These are phyloP conservation scores for Byssothecium circinans DNA, from an alignment of 2,329 filamentous ascomycete species.

Conservation along the genomic window DNA sequence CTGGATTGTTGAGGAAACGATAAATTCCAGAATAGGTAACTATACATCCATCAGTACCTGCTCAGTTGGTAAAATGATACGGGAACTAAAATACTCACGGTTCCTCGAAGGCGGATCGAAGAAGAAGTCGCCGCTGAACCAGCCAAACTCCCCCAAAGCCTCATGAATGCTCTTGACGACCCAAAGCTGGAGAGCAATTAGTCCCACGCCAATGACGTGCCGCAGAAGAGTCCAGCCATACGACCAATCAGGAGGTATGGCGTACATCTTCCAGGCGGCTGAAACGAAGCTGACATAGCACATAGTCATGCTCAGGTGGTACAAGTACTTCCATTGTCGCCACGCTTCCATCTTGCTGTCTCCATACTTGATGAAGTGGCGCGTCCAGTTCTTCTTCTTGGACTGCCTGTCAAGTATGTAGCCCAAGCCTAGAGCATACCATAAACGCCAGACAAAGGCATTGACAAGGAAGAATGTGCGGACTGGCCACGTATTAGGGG, in stretches of 20 bases:
- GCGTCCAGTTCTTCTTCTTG: slow-evolving; percentile 88
- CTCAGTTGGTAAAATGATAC: not conserved
- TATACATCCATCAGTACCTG: not conserved
- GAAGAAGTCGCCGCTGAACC: slow-evolving; percentile 99
- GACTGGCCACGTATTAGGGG: slow-evolving; percentile 74
- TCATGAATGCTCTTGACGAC: slow-evolving; percentile 92
- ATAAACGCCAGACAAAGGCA: slow-evolving; percentile 80
- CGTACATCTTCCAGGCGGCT: slow-evolving; percentile 96
- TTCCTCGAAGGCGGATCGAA: slow-evolving; percentile 81
- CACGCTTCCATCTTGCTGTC: slow-evolving; percentile 89
- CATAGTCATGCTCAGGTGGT: slow-evolving; percentile 89
- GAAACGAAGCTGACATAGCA: slow-evolving; percentile 87
- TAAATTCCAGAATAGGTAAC: slow-evolving; percentile 96
- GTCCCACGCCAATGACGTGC: slow-evolving; percentile 78
- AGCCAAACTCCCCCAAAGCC: slow-evolving; percentile 94
- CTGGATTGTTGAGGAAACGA: slow-evolving; percentile 95
- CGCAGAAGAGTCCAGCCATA: slow-evolving; percentile 84
- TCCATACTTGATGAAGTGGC: slow-evolving; percentile 96
- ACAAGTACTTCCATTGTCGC: slow-evolving; percentile 96
- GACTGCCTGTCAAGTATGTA: slow-evolving; percentile 84
- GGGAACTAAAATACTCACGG: slow-evolving; percentile 18
- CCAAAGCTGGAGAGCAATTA: slow-evolving; percentile 89
- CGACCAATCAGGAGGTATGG: slow-evolving; percentile 79
- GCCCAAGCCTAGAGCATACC: slow-evolving; percentile 89
- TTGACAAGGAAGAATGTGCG: slow-evolving; percentile 80